Evolutionary conservation across 352 stramenopile genomes (phyloP), one percentile per base, ranked within the genome.

Genomic region (Phytopythium aichiense): DNA sequence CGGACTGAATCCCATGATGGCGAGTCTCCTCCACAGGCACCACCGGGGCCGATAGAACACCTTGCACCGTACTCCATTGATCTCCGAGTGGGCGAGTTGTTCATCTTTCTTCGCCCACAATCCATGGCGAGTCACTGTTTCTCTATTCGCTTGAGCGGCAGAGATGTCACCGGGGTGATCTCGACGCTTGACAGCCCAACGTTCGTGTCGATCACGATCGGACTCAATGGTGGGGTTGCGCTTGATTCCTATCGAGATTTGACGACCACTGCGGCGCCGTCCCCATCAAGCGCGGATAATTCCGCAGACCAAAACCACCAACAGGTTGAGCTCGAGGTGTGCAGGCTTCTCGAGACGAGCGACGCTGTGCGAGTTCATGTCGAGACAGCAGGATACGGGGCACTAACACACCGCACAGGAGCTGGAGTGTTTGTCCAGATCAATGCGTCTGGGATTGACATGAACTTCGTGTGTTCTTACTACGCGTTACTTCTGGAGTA

Each of bases 401-500:
- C 65, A 3, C 61, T 92, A 4, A 23, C 61, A 0, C 83, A 90
- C 58, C 77, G 79, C 13, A 76, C 65, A 3, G 70, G 69, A 25
- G 77, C 75, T 15, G 73, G 55, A 2, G 66, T 68, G 16, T 89
- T 79, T 40, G 77, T 87, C 4, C 65, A 67, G 38, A 67, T 89
- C 12, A 56, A 76, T 9, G 73, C 65, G 0, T 74, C 79, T 0
- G 42, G 66, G 33, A 65, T 89, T 2, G 70, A 84, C 38, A 56
- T 92, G 4, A 91, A 88, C 45, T 91, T 89, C 49, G 66, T 90
- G 30, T 68, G 81, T 51, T 63, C 67, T 9, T 74, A 89, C 38
- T 81, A 76, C 33, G 58, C 55, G 22, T 64, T 77, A 0, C 72
- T 92, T 13, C 37, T 67, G 7, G 66, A 89, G 18, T 79, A 87